Percentiles rank a stretch among this genome's conserved stretches.
phyloP scores from a whole-genome alignment of 495 filamentous ascomycete species.

The Margaritispora aquatica region DNA sequence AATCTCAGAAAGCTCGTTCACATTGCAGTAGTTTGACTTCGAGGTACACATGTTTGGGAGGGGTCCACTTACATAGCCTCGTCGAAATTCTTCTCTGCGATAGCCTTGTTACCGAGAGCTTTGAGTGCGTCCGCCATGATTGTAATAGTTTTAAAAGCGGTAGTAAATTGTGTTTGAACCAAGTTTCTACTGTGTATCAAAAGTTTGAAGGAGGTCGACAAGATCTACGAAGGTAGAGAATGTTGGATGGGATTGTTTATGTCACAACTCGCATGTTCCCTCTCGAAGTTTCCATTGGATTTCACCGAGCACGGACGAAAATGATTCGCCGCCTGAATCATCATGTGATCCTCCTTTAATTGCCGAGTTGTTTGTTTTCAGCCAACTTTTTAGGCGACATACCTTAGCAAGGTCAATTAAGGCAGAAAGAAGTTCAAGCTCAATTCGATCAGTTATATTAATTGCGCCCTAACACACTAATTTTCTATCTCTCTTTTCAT shows the following conservation, averaged over 20 bases:
- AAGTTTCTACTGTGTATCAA: background rate
- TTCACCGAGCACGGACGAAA: background rate
- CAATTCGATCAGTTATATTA: background rate
- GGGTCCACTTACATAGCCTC: conserved; percentile 76
- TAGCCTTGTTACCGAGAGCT: conserved; percentile 96
- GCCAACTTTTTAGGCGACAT: too few relatives aligned
- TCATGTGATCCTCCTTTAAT: background rate
- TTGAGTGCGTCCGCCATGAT: conserved; percentile 62
- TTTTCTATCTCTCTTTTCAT: background rate
- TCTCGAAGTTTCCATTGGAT: background rate
- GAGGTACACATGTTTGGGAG: conserved; percentile 22
- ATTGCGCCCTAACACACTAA: too few relatives aligned
- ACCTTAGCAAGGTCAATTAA: too few relatives aligned
- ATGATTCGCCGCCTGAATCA: background rate
- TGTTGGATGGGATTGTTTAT: background rate
- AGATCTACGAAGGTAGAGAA: background rate
- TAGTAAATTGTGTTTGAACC: background rate
- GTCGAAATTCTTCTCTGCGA: conserved; percentile 90
- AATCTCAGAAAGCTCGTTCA: background rate
- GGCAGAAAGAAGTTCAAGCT: too few relatives aligned
- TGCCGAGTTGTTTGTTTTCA: background rate
- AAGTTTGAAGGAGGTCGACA: background rate
- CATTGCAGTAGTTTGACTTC: background rate
- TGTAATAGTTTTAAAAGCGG: background rate
- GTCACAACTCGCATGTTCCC: background rate